These are phyloP conservation scores for Scorias spongiosa DNA, from an alignment of 2,329 filamentous ascomycete species.

Conservation along the genomic window DNA sequence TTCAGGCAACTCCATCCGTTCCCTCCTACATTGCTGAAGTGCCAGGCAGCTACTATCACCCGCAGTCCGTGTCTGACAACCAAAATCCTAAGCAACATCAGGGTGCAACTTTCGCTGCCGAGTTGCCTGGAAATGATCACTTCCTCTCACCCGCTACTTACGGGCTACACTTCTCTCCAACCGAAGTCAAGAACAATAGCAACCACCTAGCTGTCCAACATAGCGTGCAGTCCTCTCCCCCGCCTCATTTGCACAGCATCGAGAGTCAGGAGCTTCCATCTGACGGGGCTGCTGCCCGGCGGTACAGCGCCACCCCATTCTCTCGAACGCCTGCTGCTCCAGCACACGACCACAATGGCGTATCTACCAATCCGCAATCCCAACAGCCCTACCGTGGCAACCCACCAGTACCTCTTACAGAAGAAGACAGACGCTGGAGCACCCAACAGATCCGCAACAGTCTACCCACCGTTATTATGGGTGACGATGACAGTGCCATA, in stretches of 20 bases:
- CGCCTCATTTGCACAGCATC: background rate
- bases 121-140: conserved; percentile 14
- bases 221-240: background rate
- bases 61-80: conserved; percentile 6
- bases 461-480: background rate
- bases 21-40: conserved; percentile 24
- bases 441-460: conserved; percentile 1
- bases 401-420: background rate
- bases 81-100: conserved; percentile 10
- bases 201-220: background rate
- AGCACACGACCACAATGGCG: background rate
- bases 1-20: conserved; percentile 10
- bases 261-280: background rate
- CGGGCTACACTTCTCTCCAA: background rate
- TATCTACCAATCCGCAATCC: background rate
- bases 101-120: conserved; percentile 11
- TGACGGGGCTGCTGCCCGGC: background rate
- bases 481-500: background rate
- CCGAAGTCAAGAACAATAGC: conserved; percentile 2
- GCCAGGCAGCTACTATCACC: conserved; percentile 26
- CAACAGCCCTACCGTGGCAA: background rate
- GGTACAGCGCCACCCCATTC: background rate
- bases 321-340: background rate
- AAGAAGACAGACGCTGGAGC: background rate
- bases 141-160: conserved; percentile 2